Evolutionary conservation across 805 yeast genomes (phyloP).

Genomic region (Saturnispora dispora): DNA sequence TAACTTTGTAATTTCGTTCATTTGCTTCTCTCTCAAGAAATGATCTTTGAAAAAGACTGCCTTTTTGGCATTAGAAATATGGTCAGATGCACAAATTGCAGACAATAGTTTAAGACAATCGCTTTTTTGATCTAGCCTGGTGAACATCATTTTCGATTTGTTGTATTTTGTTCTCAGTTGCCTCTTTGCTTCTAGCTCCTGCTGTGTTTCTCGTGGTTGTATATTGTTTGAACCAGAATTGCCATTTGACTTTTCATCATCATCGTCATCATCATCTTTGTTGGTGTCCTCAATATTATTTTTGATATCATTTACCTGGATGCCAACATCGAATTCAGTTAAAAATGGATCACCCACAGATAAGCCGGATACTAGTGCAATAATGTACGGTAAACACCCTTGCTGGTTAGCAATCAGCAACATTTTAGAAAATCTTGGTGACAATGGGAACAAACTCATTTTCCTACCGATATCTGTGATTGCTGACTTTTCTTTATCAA

Average conservation of each 20-base stretch:
- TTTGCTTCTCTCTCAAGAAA: slow-evolving; percentile 65
- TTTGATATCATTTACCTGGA: slow-evolving; percentile 23
- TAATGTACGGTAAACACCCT: slow-evolving; percentile 77
- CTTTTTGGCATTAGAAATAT: slow-evolving; percentile 44
- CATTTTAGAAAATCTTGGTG: slow-evolving; percentile 91
- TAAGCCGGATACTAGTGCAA: slow-evolving; percentile 84
- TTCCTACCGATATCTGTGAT: slow-evolving; percentile 74
- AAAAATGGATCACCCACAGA: slow-evolving; percentile 92
- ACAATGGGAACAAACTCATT: slow-evolving; percentile 86
- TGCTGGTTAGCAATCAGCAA: slow-evolving; percentile 80
- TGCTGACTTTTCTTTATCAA: slow-evolving; percentile 37
- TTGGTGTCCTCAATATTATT: slow-evolving; percentile 17
- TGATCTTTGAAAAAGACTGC: slow-evolving; percentile 44
- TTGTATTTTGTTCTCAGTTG: slow-evolving; percentile 42
- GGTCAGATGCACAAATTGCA: slow-evolving; percentile 84
- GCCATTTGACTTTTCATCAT: slow-evolving; percentile 20
- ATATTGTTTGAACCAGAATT: slow-evolving; percentile 25
- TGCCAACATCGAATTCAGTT: slow-evolving; percentile 64
- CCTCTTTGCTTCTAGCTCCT: slow-evolving; percentile 32
- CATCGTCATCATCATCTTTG: slow-evolving; percentile 27
- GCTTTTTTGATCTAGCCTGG: slow-evolving; percentile 59
- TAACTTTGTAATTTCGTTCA: slow-evolving; percentile 79
- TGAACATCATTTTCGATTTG: slow-evolving; percentile 51
- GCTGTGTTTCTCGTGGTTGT: slow-evolving; percentile 27
- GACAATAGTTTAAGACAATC: slow-evolving; percentile 71